Base-by-base conservation (phyloP, 306 rosid genomes). In the Vigna trinervia region DNA sequence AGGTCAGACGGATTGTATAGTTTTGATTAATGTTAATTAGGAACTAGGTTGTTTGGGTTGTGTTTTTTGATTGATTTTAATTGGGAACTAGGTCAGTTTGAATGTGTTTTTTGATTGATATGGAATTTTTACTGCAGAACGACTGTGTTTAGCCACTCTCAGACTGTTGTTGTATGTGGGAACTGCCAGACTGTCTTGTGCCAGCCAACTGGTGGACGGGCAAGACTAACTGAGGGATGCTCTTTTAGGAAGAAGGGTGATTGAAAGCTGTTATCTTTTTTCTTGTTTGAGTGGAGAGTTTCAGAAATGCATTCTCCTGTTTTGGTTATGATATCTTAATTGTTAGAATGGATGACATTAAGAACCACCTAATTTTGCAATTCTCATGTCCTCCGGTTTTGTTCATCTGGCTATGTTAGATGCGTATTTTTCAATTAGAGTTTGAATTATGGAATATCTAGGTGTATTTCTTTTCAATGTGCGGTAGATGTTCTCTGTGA, bases 191-290 rank as follows among this genome's bases (percentile, higher is more conserved):
- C 90, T 3, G 87, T 86, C 11, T 61, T 86, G 50, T 86, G 90
- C 74, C 90, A 86, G 65, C 90, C 90, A 0, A 86, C 90, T 0
- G 90, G 90, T 0, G 90, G 90, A 0, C 74, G 80, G 5, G 87
- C 90, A 34, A 71, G 87, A 59, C 82, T 86, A n/a, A 86, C 90
- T 0, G 90, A 86, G 71, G 90, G 90, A 0, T 86, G 90, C 81
- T 86, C 90, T 2, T 86, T 86, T 71, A 84, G 90, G 69, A 86
- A 81, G 81, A 86, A 86, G 84, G 87, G 84, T 10, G 89, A 86
- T 26, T 86, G 7, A 66, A 46, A 57, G 85, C 57, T 61, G 64
- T 36, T 23, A 12, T 63, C 38, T 60, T 78, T 81, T 71, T 47
- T 30, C 34, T 30, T 48, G 36, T 46, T 7, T 11, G 56, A 20